A percentile compares a stretch with the other conserved stretches of the same genome.
Evolutionary conservation across 805 yeast genomes (phyloP).

Genomic region (Wickerhamiella parazyma): DNA sequence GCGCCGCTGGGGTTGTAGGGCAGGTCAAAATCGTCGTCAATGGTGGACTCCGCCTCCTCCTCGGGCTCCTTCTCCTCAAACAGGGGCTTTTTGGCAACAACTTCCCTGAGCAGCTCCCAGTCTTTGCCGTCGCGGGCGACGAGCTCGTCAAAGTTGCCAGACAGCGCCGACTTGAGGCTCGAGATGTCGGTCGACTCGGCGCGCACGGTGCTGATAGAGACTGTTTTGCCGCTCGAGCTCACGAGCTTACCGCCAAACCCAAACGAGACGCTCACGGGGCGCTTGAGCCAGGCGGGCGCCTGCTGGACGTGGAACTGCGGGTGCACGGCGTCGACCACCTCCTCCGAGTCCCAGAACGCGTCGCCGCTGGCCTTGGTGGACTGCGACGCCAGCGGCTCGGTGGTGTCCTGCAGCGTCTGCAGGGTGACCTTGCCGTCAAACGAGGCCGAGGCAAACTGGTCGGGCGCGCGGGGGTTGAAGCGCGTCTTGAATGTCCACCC

Average conservation of each 20-base stretch:
- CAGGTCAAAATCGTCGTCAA: conserved; percentile 29
- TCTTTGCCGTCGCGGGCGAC: conserved; percentile 21
- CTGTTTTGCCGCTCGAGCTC: conserved; percentile 30
- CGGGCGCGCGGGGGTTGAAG: conserved; percentile 83
- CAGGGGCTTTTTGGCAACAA: conserved; percentile 16
- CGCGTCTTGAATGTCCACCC: conserved; percentile 87
- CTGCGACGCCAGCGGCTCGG: conserved; percentile 26
- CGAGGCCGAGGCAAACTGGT: conserved; percentile 49
- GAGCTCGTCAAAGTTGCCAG: conserved; percentile 36
- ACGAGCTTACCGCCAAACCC: conserved; percentile 92
- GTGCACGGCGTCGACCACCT: conserved; percentile 28
- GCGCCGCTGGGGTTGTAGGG: conserved; percentile 24
- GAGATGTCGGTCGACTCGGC: conserved; percentile 3
- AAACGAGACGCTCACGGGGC: conserved; percentile 63
- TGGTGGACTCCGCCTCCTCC: conserved; percentile 11
- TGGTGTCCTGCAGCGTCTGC: conserved; percentile 79
- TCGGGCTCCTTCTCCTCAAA: conserved; percentile 14
- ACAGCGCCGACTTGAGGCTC: conserved; percentile 12
- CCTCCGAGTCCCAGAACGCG: conserved; percentile 66
- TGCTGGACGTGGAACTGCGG: conserved; percentile 60
- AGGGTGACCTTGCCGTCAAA: conserved; percentile 71
- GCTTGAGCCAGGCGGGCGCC: conserved; percentile 81
- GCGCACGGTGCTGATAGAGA: conserved; percentile 29
- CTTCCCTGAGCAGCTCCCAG: conserved; percentile 25
- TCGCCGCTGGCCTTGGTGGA: conserved; percentile 37